Evolutionary conservation across 2,329 filamentous ascomycete species (phyloP).

Genomic region (Cladorrhinum sp.): DNA sequence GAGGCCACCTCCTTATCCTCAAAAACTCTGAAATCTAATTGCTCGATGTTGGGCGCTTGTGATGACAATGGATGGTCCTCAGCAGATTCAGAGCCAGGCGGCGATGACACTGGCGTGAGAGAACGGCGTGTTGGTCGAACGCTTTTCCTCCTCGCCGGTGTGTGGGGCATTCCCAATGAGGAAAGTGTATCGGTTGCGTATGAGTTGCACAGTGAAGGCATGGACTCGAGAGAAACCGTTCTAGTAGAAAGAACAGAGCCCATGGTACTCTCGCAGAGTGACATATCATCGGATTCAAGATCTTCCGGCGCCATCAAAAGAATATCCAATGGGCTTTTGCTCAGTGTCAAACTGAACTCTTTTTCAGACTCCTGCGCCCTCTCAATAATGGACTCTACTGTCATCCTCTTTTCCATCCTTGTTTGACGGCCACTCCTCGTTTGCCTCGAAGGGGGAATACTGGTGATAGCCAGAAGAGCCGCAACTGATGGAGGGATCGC

Average conservation of each 20-base stretch:
- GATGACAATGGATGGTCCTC: slow-evolving; percentile 52
- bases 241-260: slow-evolving; percentile 53
- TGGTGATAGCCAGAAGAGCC: slow-evolving; percentile 59
- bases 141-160: slow-evolving; percentile 41
- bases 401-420: slow-evolving; percentile 41
- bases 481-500: slow-evolving; percentile 58
- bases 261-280: slow-evolving; percentile 50
- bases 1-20: slow-evolving; percentile 23
- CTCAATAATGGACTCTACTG: slow-evolving; percentile 55
- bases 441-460: slow-evolving; percentile 51
- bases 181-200: slow-evolving; percentile 48
- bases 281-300: slow-evolving; percentile 45
- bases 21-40: slow-evolving; percentile 49
- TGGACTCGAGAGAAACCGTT: slow-evolving; percentile 58
- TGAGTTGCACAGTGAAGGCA: slow-evolving; percentile 58
- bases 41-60: slow-evolving; percentile 40
- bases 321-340: slow-evolving; percentile 56
- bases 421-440: slow-evolving; percentile 34
- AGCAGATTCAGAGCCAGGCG: slow-evolving; percentile 43
- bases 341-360: slow-evolving; percentile 53
- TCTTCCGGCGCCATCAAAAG: slow-evolving; percentile 61
- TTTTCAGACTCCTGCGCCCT: slow-evolving; percentile 56
- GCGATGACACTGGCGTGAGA: slow-evolving; percentile 55
- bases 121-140: slow-evolving; percentile 45
- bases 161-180: slow-evolving; percentile 49